Base-by-base conservation (phyloP, 1,139 yeast species). In the Starmera stellimalicola region DNA sequence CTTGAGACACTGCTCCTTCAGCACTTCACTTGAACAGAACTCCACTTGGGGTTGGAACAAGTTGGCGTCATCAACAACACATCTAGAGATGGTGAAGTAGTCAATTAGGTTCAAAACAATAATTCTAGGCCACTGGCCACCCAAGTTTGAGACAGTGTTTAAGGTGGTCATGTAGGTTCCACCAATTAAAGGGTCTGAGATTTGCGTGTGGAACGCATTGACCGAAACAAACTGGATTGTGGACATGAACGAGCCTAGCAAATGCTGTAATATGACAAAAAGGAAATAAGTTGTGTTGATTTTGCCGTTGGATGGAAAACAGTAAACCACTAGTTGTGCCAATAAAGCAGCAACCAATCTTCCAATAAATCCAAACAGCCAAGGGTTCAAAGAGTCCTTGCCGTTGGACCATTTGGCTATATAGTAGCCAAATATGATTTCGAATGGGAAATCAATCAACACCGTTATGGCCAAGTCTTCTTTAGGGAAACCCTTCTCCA, bases 101-200 rank as follows among this genome's bases (percentile, higher is more conserved):
- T 88, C 97, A 38, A 93, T 91, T 54, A 87, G 66, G 41, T 68
- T 73, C 47, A 87, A 69, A 6, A 88, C 77, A 31, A 91, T 63
- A 18, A 85, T 63, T 38, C 88, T 69, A 1, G 99, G 98, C 98
- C 98, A 93, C 18, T 94, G 93, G 5, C 98, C 99, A 24, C 99
- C 99, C 37, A 88, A 69, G 52, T 91, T 91, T 25, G 94, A 78
- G 33, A 91, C 65, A 0, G 99, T 91, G 57, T 93, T 93, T 37
- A 91, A 64, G 1, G 95, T 79, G 0, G 98, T 91, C 97, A 93
- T 91, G 56, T 91, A 91, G 0, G 99, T 93, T 2, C 98, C 98
- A 14, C 98, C 99, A 47, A 91, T 84, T 11, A 77, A 60, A 0
- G 98, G 97, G 55, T 91, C 98, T 3, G 98, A 95, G 35, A 93